Evolutionary conservation across 202 grass and related monocot genomes (phyloP).

Genomic region (Eragrostis tef): DNA sequence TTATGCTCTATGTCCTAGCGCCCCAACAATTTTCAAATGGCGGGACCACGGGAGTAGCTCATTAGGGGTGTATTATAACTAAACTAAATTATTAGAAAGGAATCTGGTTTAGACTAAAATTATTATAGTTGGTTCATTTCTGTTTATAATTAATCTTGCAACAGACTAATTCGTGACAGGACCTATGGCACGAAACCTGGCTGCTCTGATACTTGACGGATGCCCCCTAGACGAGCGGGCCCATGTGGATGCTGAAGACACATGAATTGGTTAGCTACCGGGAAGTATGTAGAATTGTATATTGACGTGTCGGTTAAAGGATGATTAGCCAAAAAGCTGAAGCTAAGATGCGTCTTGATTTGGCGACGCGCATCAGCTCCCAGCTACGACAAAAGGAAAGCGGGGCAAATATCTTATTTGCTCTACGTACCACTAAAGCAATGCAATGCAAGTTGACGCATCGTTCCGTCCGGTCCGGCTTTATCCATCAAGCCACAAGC

Average conservation of each 20-base stretch:
- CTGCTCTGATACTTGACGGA: not conserved
- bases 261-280: no score
- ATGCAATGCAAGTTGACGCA: slow-evolving; percentile 24
- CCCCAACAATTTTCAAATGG: no score
- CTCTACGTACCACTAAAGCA: slow-evolving; percentile 2
- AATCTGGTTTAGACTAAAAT: no score
- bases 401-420: not conserved
- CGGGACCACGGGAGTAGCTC: no score
- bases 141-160: not conserved
- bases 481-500: slow-evolving; percentile 26
- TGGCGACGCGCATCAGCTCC: slow-evolving; percentile 1
- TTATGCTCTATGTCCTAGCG: no score
- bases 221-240: not conserved
- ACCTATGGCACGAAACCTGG: no score
- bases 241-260: not conserved
- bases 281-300: slow-evolving; percentile 6
- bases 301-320: slow-evolving; percentile 45
- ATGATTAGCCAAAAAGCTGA: not conserved
- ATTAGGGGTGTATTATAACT: no score
- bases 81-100: no score
- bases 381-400: slow-evolving; percentile 17
- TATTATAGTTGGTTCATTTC: not conserved
- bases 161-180: not conserved
- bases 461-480: not conserved
- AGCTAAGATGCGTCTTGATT: not conserved